phyloP scores from a whole-genome alignment of 2,329 filamentous ascomycete genomes.

The Lachnellula willkommii region DNA sequence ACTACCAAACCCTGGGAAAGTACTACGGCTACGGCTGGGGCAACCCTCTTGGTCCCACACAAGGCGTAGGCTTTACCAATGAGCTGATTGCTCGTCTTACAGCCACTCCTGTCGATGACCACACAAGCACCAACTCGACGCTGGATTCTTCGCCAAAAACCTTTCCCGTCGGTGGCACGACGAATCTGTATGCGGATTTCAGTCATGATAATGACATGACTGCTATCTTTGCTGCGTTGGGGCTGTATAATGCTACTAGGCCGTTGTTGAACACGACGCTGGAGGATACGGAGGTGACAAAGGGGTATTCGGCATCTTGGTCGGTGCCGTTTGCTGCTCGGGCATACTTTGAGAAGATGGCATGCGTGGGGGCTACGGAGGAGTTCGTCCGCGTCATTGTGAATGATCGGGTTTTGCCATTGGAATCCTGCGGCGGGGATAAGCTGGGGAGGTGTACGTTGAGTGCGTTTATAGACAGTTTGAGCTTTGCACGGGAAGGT shows the following conservation, averaged over 20 bases:
- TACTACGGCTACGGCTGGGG: constrained; percentile 78
- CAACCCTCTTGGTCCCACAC: constrained; percentile 72
- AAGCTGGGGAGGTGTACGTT: constrained; percentile 64
- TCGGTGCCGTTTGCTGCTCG: constrained; percentile 76
- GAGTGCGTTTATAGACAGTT: constrained; percentile 64
- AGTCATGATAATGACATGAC: constrained; percentile 88
- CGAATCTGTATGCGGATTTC: constrained; percentile 77
- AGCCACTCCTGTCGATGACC: constrained; percentile 59
- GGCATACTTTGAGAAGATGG: constrained; percentile 84
- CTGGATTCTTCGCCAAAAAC: constrained; percentile 61
- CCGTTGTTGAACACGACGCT: constrained; percentile 48
- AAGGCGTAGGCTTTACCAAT: constrained; percentile 83
- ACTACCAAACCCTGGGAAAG: constrained; percentile 73
- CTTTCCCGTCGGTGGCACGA: constrained; percentile 61
- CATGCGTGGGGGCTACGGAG: constrained; percentile 52
- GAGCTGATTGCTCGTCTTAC: constrained; percentile 82
- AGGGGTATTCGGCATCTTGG: constrained; percentile 72
- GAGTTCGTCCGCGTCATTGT: constrained; percentile 75
- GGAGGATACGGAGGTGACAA: constrained; percentile 45
- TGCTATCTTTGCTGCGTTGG: constrained; percentile 68
- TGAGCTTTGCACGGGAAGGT: constrained; percentile 66
- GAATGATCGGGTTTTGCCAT: constrained; percentile 74
- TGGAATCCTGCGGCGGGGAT: constrained; percentile 68
- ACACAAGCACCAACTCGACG: constrained; percentile 72
- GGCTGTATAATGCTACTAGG: constrained; percentile 64